A percentile compares a stretch with the other conserved stretches of the same genome.
phyloP scores from a whole-genome alignment of 257 asterid species.

The Solanum neorickii region DNA sequence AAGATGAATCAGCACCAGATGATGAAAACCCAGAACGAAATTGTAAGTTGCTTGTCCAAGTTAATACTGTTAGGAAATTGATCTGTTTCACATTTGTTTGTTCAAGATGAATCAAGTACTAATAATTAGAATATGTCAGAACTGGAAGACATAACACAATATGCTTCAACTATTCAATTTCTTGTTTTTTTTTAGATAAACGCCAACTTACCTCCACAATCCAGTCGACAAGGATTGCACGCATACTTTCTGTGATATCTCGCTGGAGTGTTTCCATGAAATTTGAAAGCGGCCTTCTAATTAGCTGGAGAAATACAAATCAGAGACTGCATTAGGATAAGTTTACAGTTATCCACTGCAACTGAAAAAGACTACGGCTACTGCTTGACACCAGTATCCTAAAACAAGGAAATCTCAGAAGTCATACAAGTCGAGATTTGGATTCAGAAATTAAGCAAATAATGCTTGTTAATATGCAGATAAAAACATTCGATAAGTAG shows the following conservation, averaged over 20 bases:
- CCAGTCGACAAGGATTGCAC: conserved; percentile 84
- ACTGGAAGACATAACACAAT: background rate
- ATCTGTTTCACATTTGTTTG: background rate
- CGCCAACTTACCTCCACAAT: conserved; percentile 64
- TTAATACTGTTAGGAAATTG: background rate
- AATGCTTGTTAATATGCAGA: background rate
- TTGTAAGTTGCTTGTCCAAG: background rate
- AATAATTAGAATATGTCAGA: background rate
- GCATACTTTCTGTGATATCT: conserved; percentile 62
- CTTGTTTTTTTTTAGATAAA: background rate
- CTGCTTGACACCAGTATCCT: background rate
- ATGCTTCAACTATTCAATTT: background rate
- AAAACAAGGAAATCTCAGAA: background rate
- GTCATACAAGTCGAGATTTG: background rate
- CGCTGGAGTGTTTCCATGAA: conserved; percentile 72
- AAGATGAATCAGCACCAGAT: background rate
- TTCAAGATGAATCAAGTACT: background rate
- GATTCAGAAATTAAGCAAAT: background rate
- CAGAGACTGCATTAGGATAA: background rate
- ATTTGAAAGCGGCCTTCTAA: conserved; percentile 34
- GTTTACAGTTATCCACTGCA: background rate
- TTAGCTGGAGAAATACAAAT: conserved; percentile 30
- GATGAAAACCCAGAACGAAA: background rate
- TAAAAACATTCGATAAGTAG: background rate
- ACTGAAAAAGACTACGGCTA: background rate